phyloP scores from a whole-genome alignment of 306 rosid genomes.

The Cicer pinnatifidum region DNA sequence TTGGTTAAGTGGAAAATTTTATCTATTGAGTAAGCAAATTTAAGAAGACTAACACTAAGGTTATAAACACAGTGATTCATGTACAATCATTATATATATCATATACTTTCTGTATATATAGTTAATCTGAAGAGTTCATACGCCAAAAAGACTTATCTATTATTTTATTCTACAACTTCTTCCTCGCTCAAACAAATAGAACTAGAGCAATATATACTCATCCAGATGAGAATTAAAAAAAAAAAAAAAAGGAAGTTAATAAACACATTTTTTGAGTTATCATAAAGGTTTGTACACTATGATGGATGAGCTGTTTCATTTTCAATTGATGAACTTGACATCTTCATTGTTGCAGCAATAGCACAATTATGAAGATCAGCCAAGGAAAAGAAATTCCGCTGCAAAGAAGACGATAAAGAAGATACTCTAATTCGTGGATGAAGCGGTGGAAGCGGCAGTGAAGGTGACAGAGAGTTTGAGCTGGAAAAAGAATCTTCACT shows the following conservation, averaged over 20 bases:
- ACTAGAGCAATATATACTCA: constrained; percentile 32
- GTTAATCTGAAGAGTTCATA: neutral
- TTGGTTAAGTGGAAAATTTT: too few relatives aligned
- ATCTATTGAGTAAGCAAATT: too few relatives aligned
- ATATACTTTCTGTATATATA: too few relatives aligned
- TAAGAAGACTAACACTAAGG: too few relatives aligned
- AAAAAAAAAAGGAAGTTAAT: neutral
- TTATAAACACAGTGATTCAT: too few relatives aligned
- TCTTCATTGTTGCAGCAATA: constrained; percentile 51
- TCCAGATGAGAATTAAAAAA: constrained; percentile 1
- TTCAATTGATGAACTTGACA: constrained; percentile 41
- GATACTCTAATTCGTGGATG: constrained; percentile 48
- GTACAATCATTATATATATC: too few relatives aligned
- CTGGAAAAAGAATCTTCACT: constrained; percentile 65
- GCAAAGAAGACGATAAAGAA: constrained; percentile 44
- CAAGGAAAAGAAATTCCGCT: constrained; percentile 41
- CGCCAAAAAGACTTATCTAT: neutral
- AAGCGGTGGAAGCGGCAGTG: constrained; percentile 53
- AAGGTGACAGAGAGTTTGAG: constrained; percentile 48
- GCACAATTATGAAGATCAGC: constrained; percentile 72
- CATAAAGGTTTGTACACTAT: constrained; percentile 35
- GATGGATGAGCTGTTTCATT: constrained; percentile 44
- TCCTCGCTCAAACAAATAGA: constrained; percentile 39
- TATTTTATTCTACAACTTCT: constrained; percentile 27
- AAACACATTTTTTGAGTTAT: constrained; percentile 12